Base-by-base conservation (phyloP, 139 green algal genomes). In the Auxenochlorella protothecoides region DNA sequence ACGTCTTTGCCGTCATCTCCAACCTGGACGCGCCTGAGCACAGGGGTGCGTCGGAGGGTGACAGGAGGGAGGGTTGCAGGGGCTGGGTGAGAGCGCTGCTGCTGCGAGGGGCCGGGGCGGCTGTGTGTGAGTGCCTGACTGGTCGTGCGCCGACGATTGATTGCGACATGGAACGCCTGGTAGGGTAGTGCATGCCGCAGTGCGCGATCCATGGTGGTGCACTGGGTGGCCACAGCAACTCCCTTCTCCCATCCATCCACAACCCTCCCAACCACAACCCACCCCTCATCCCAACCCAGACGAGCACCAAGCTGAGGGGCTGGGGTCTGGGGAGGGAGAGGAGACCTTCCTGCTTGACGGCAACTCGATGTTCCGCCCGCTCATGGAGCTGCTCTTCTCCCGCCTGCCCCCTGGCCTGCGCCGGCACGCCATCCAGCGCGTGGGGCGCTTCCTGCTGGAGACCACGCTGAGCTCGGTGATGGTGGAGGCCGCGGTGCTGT, bases 1-100 rank as follows among this genome's bases (percentile, higher is more conserved):
- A 84, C 6, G 67, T 91, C 12, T 86, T 94, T 59, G 66, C 74
- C 44, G 75, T 95, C 64, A 77, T 96, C 53, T 27, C 52, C 51
- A 93, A 96, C 75, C 72, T 95, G 53, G 89, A 96, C 69, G 70
- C 84, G 0, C 82, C 80, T 2, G 76, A 80, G 16, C 81, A 85
- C 59, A 59, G 70, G 51, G 70, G 70, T 66, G 62, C 4, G 59
- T 10, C 59, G 59, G 59, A 15, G 59, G 59, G 9, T 63, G 11
- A 63, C 59, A 2, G 59, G 59, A 63, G 59, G 59, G 59, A 12
- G 59, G 59, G 59, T 10, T 2, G 9, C 59, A 63, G 59, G 59
- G 59, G 59, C 11, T 4, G 27, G 27, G 27, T 44, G 27, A 44
- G 27, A 44, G 27, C 27, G 27, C 27, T 44, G 27, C 27, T 44